These are phyloP conservation scores for Umbellularia californica DNA, from an alignment of 164 flowering plant species.

Conservation along the genomic window DNA sequence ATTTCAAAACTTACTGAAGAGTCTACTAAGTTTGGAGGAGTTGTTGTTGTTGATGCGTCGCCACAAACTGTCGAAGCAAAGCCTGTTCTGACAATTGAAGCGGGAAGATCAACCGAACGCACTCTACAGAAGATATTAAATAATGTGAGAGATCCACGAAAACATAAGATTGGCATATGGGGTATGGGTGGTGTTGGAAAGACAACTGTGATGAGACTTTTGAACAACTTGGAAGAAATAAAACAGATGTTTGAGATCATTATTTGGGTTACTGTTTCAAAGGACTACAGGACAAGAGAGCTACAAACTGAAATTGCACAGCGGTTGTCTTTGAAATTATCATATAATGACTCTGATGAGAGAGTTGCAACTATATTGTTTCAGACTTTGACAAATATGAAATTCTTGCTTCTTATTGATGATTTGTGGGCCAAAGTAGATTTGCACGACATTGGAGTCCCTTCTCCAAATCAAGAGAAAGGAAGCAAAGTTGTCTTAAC, in stretches of 20 bases:
- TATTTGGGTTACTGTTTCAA: too few relatives aligned
- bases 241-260: fast-evolving
- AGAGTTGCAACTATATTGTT: constrained; percentile 4
- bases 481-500: constrained; percentile 23
- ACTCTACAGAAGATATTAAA: constrained; percentile 9
- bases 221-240: too few relatives aligned
- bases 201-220: too few relatives aligned
- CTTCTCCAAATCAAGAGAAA: not conserved
- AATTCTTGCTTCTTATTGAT: constrained; percentile 25
- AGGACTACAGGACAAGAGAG: too few relatives aligned
- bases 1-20: not conserved
- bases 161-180: constrained; percentile 14
- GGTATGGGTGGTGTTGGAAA: too few relatives aligned
- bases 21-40: not conserved
- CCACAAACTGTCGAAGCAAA: not conserved
- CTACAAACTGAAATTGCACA: too few relatives aligned
- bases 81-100: not conserved
- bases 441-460: not conserved
- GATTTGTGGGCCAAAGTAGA: not conserved
- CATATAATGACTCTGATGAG: not conserved
- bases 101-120: not conserved
- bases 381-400: constrained; percentile 6
- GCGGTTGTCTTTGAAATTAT: fast-evolving
- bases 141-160: not conserved
- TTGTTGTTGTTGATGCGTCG: constrained; percentile 6